Percentiles rank a stretch among this genome's conserved stretches.
phyloP scores from a whole-genome alignment of 2,329 filamentous ascomycete genomes.

The Daldinia eschscholtzii region DNA sequence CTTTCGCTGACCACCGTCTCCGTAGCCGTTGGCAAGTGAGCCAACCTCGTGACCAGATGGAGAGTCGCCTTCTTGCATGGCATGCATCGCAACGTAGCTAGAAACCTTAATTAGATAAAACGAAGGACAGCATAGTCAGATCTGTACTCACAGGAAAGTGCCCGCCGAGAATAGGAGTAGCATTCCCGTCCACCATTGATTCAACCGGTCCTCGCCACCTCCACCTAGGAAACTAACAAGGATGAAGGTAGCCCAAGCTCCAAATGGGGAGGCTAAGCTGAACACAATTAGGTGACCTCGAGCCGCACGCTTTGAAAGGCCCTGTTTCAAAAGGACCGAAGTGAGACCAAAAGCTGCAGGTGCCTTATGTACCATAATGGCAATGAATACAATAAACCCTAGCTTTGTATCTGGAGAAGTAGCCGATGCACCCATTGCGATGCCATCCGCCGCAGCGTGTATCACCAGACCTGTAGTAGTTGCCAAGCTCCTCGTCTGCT shows the following conservation, averaged over 20 bases:
- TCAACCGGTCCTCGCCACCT: slow-evolving; percentile 69
- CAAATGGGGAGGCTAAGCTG: slow-evolving; percentile 88
- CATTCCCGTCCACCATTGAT: slow-evolving; percentile 92
- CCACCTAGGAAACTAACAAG: slow-evolving; percentile 80
- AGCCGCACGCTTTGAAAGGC: slow-evolving; percentile 86
- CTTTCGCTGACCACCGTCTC: slow-evolving; percentile 66
- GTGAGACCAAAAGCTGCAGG: slow-evolving; percentile 96
- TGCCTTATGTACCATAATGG: slow-evolving; percentile 98
- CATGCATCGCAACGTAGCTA: slow-evolving; percentile 98
- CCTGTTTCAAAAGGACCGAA: slow-evolving; percentile 89
- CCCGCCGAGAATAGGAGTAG: slow-evolving; percentile 94
- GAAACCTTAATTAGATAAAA: slow-evolving; percentile 43
- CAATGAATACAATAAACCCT: slow-evolving; percentile 92
- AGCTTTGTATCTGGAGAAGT: slow-evolving; percentile 79
- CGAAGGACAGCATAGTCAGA: neutral
- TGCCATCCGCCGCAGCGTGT: slow-evolving; percentile 93
- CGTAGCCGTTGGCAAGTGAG: slow-evolving; percentile 65
- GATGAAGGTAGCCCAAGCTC: slow-evolving; percentile 86
- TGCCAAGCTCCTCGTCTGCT: slow-evolving; percentile 74
- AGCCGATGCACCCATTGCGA: slow-evolving; percentile 92
- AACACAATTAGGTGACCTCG: slow-evolving; percentile 90
- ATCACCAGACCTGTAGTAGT: slow-evolving; percentile 96
- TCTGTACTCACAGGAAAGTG: slow-evolving; percentile 85
- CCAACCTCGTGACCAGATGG: slow-evolving; percentile 66
- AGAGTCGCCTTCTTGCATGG: slow-evolving; percentile 84